Evolutionary conservation across 2,329 filamentous ascomycete species (phyloP).

Genomic region (Pleoardoris graminearum): DNA sequence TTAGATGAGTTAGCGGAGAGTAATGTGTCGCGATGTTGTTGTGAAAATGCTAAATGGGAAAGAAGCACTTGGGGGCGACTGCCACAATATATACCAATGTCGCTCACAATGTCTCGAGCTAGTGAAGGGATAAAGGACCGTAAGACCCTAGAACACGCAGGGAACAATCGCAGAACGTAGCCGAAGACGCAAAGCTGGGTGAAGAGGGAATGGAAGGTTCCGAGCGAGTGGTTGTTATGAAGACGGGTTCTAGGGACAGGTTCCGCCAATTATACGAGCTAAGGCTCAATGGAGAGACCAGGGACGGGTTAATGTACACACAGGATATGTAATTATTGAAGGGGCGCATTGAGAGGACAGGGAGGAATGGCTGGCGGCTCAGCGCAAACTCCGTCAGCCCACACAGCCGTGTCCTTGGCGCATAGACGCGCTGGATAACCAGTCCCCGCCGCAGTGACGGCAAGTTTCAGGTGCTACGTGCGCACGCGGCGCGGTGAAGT

Average conservation of each 20-base stretch:
- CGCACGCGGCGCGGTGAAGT: neutral
- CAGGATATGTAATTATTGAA: neutral
- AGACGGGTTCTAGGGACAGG: slow-evolving; percentile 7
- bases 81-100: neutral
- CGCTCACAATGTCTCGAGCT: neutral
- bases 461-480: neutral
- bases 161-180: neutral
- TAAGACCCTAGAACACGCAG: neutral
- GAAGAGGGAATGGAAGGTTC: slow-evolving; percentile 3
- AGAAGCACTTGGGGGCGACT: neutral
- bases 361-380: slow-evolving; percentile 1
- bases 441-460: neutral
- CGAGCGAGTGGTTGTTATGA: slow-evolving; percentile 5
- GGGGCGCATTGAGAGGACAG: slow-evolving; percentile 3
- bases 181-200: slow-evolving; percentile 4
- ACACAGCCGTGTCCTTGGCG: slow-evolving; percentile 6
- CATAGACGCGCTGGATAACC: neutral
- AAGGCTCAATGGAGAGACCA: neutral
- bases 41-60: slow-evolving; percentile 1
- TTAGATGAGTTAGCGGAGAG: neutral
- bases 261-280: slow-evolving; percentile 9
- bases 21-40: neutral
- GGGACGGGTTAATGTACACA: slow-evolving; percentile 5
- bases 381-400: neutral
- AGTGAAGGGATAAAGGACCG: slow-evolving; percentile 3